Conservation (phyloP, 2,329 filamentous ascomycete genomes). For the Neopestalotiopsis sp. region DNA sequence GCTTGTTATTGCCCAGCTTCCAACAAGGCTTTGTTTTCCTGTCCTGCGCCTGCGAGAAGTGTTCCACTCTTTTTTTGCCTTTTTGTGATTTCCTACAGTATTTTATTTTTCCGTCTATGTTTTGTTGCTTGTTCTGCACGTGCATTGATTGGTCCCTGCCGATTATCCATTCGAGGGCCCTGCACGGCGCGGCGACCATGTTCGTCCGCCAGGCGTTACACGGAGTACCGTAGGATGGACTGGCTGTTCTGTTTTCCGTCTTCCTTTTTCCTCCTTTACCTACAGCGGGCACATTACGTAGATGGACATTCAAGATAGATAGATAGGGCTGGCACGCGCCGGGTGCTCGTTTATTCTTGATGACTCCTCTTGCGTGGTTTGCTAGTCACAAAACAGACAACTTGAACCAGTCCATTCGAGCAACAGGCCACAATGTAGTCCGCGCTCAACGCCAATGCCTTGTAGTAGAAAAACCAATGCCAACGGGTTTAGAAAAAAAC, state of each 20-base stretch:
- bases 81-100: too few species aligned
- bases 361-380: not conserved
- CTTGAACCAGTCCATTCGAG: not conserved
- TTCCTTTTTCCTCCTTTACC: not conserved
- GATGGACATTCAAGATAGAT: too few species aligned
- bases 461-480: not conserved
- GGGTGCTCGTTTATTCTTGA: not conserved
- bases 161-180: not conserved
- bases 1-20: slow-evolving; percentile 18
- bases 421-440: not conserved
- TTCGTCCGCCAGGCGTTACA: not conserved
- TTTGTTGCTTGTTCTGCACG: not conserved
- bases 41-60: not conserved
- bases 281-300: not conserved
- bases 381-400: not conserved
- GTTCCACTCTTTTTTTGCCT: not conserved
- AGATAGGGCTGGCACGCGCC: not conserved
- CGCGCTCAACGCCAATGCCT: not conserved
- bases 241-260: not conserved
- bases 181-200: not conserved
- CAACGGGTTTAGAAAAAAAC: not conserved
- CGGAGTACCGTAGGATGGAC: not conserved
- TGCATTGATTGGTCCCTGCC: not conserved
- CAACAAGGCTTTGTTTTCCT: slow-evolving; percentile 15
- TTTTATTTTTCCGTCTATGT: not conserved